These are phyloP conservation scores for Rhodotorula paludigena DNA, from an alignment of 768 basidiomycete species.

Conservation along the genomic window DNA sequence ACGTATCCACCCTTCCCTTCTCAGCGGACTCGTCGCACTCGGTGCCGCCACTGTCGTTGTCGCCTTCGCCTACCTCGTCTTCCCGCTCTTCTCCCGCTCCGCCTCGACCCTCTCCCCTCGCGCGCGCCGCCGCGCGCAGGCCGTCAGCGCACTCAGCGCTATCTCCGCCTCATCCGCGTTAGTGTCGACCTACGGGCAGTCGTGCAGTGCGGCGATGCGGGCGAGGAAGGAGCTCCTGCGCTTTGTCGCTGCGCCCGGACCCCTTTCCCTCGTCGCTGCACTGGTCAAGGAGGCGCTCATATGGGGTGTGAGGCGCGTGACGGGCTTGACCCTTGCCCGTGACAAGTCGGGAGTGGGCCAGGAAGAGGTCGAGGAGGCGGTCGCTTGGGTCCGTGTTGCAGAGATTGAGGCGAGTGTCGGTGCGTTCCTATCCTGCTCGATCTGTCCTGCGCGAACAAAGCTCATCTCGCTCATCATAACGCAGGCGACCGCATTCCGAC, in stretches of 20 bases:
- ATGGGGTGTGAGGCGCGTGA: neutral
- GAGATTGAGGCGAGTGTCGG: conserved; percentile 35
- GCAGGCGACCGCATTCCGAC: conserved; percentile 15
- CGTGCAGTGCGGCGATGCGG: neutral
- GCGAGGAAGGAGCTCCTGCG: conserved; percentile 22
- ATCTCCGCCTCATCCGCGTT: conserved; percentile 1
- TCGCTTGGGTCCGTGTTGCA: conserved; percentile 30
- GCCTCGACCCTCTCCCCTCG: neutral
- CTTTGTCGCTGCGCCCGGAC: conserved; percentile 18
- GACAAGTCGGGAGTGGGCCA: neutral
- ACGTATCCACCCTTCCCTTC: conserved; percentile 29
- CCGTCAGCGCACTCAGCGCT: conserved; percentile 17
- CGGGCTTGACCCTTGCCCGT: neutral
- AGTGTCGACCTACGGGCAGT: neutral
- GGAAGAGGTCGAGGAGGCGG: conserved; percentile 19
- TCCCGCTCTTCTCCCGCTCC: conserved; percentile 10
- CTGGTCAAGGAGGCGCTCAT: conserved; percentile 18
- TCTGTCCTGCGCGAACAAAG: neutral
- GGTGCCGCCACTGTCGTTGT: conserved; percentile 23
- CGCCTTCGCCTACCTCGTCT: conserved; percentile 16
- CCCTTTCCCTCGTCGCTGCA: neutral
- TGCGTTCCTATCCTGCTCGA: neutral
- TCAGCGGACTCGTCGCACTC: conserved; percentile 38
- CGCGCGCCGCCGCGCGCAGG: conserved; percentile 1
- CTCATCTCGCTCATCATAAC: neutral